Evolutionary conservation across 495 filamentous ascomycete species (phyloP).

Genomic region (Hamigera avellanea): DNA sequence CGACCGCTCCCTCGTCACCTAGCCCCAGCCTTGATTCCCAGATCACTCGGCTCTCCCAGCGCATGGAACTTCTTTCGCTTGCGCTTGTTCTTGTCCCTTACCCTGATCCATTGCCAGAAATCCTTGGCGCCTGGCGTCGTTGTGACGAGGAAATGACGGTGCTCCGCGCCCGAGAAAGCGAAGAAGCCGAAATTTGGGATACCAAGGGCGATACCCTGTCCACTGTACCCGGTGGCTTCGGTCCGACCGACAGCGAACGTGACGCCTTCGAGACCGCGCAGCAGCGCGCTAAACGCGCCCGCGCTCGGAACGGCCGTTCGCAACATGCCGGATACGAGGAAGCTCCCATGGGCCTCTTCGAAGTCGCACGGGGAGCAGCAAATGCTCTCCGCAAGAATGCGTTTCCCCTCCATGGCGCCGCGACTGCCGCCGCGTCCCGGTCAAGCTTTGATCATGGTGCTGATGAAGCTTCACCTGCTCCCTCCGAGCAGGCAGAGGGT

Average conservation of each 20-base stretch:
- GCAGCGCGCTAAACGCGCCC: constrained; percentile 25
- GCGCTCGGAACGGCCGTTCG: constrained; percentile 20
- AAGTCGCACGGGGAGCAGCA: constrained; percentile 74
- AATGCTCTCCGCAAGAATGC: constrained; percentile 58
- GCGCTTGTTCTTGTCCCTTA: constrained; percentile 70
- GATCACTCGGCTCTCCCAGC: constrained; percentile 45
- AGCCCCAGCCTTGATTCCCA: constrained; percentile 20
- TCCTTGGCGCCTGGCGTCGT: constrained; percentile 70
- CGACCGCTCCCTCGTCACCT: constrained; percentile 19
- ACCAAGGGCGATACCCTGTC: constrained; percentile 42
- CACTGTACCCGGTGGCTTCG: constrained; percentile 56
- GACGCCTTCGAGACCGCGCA: constrained; percentile 33
- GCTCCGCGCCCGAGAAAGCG: constrained; percentile 57
- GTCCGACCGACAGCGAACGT: constrained; percentile 28
- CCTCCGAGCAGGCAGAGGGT: constrained; percentile 19
- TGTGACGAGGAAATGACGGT: constrained; percentile 77
- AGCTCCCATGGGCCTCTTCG: constrained; percentile 89
- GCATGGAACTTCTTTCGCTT: constrained; percentile 82
- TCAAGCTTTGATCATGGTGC: too few species aligned
- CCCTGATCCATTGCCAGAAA: constrained; percentile 64
- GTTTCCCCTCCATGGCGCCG: constrained; percentile 36
- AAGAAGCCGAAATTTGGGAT: constrained; percentile 66
- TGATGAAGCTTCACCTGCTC: not conserved
- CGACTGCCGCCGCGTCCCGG: too few species aligned
- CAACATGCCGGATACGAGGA: constrained; percentile 33